Evolutionary conservation across 2,329 filamentous ascomycete species (phyloP), one percentile per base, ranked within the genome.

Genomic region (Leptographium radiaticola): DNA sequence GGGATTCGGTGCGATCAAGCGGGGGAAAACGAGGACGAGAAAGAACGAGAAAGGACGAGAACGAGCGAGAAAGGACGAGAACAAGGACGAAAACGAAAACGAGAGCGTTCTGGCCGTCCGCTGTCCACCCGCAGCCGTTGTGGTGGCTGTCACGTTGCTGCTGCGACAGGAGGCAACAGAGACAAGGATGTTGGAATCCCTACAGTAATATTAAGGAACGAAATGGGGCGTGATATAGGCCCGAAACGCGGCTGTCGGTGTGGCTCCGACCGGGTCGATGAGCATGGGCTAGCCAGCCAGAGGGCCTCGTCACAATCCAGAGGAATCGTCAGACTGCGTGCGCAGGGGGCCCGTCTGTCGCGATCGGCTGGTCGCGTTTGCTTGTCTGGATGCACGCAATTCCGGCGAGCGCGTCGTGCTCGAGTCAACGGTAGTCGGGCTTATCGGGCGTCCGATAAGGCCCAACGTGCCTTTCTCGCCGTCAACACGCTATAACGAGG

Each of bases 151-250:
- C 25, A 13, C n/a, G 15, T 42, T 54, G 57, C 55, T 54, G 45
- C 48, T 50, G 53, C 49, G 53, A 58, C 57, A 56, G 49, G 34
- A 36, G 20, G 39, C 16, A 55, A 45, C 47, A n/a, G 18, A 36
- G 50, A 13, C 51, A 53, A 46, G 47, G 31, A 56, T 40, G 46
- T 30, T 18, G 38, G 31, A 18, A 47, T 25, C 25, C 25, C 25
- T 25, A 46, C 33, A 30, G 36, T 43, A 53, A 52, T 55, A 58
- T 52, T 54, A 58, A 51, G 49, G 51, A 52, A 52, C 42, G 44
- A 33, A 49, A 18, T 51, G 51, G 52, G 52, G 42, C 47, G 49
- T 38, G 53, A 53, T 57, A 58, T 57, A 54, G 53, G 49, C 25
- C 43, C 48, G 50, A 52, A 50, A 51, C 8, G 25, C 18, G 15